phyloP scores from a whole-genome alignment of 2,329 filamentous ascomycete genomes.

The Apiospora koreana region DNA sequence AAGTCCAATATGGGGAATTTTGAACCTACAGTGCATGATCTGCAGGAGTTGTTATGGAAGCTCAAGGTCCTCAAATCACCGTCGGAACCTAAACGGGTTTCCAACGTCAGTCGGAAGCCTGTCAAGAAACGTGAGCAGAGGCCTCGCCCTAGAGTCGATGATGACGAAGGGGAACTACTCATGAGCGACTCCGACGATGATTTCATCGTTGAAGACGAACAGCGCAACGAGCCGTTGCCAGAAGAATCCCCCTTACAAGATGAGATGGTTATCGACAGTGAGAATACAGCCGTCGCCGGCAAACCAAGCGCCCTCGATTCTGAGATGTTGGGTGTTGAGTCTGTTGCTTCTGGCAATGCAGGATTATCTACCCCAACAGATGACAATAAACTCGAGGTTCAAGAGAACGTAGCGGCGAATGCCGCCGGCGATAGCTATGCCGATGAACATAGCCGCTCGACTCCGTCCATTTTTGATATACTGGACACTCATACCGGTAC shows the following conservation, averaged over 20 bases:
- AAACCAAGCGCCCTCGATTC: background rate
- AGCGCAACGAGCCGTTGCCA: background rate
- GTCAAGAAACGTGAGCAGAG: conserved; percentile 26
- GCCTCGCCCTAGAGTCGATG: conserved; percentile 19
- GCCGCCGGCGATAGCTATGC: background rate
- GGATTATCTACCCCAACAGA: background rate
- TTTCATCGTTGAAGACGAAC: conserved; percentile 49
- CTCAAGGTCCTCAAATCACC: conserved; percentile 46
- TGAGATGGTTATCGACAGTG: background rate
- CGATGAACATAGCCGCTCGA: background rate
- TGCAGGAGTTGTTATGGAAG: conserved; percentile 54
- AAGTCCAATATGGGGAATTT: conserved; percentile 57
- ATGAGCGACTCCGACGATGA: conserved; percentile 48
- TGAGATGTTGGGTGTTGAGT: background rate
- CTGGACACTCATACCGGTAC: background rate
- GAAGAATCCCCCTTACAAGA: background rate
- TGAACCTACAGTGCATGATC: conserved; percentile 65
- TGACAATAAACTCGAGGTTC: background rate
- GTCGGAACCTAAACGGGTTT: conserved; percentile 40
- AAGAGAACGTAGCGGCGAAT: background rate
- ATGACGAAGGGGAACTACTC: conserved; percentile 49
- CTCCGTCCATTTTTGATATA: background rate
- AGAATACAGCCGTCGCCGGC: background rate
- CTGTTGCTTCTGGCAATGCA: background rate
- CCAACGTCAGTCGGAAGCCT: conserved; percentile 23